Base-by-base conservation (phyloP, 495 filamentous ascomycete species). In the Neurospora sublineolata region DNA sequence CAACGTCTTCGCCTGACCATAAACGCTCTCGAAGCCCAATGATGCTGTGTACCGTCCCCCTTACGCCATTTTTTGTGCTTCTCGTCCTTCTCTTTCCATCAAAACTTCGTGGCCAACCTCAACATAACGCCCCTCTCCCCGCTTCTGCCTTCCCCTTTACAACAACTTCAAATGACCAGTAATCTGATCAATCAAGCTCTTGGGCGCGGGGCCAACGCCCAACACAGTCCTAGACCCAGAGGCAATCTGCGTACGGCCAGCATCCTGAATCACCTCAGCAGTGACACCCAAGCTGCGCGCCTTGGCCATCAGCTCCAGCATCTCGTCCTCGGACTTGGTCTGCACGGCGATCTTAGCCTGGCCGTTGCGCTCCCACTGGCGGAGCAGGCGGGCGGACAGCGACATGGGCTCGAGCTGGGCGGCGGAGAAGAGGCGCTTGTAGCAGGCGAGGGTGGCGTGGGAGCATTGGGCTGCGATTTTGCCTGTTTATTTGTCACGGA, bases 231-330 rank as follows among this genome's bases (percentile, higher is more conserved):
- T 86, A 77, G 92, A 96, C 20, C 96, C 94, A 52, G 88, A 87
- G n/a, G 90, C 94, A 82, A 99, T 97, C 88, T 98, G 96, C 38
- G 95, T 99, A 71, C 95, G 86, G 36, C 95, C 95, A n/a, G 95
- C 95, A 85, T 99, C 95, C 76, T 91, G 88, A 68, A 99, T 93
- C 39, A 97, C 89, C 79, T 92, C 89, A 64, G 95, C 91, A 69
- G 93, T 94, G 42, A 99, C 82, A 3, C 94, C 95, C 69, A 97
- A 77, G 76, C 91, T 93, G 64, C 92, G 84, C 11, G 95, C 94
- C 80, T 89, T 88, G 33, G 88, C 92, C 82, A 93, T 89, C 73
- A 97, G 80, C 73, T 87, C 82, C 70, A 91, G 77, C 80, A 99
- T 77, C 79, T 97, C 93, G 68, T 94, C 94, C 81, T 97, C 91